These are phyloP conservation scores for Lactarius hengduanensis DNA, from an alignment of 768 basidiomycete species.

Conservation along the genomic window DNA sequence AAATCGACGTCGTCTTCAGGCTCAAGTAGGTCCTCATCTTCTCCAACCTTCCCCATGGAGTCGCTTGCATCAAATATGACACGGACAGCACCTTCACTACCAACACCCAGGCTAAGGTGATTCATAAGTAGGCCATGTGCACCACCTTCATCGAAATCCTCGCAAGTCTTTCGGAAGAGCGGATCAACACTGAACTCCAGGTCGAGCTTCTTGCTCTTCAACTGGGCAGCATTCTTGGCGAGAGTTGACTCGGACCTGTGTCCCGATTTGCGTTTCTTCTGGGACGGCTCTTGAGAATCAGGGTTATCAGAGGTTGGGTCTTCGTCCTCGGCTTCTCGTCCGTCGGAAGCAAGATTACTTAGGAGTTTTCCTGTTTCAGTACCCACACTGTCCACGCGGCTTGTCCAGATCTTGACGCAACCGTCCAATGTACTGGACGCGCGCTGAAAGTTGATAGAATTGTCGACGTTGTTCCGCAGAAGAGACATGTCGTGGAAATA, in stretches of 20 bases:
- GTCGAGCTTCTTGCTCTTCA: slow-evolving; percentile 90
- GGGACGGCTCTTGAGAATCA: slow-evolving; percentile 63
- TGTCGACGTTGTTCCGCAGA: slow-evolving; percentile 87
- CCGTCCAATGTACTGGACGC: slow-evolving; percentile 97
- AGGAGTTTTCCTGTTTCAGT: slow-evolving; percentile 95
- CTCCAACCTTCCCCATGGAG: slow-evolving; percentile 69
- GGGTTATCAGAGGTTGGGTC: slow-evolving; percentile 57
- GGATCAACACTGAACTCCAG: slow-evolving; percentile 97
- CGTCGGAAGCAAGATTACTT: slow-evolving; percentile 77
- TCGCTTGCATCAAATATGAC: slow-evolving; percentile 98
- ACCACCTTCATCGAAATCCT: slow-evolving; percentile 98
- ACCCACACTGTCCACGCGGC: slow-evolving; percentile 93
- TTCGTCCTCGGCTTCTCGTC: slow-evolving; percentile 59
- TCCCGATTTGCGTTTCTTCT: slow-evolving; percentile 59
- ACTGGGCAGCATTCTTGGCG: slow-evolving; percentile 78
- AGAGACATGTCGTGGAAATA: slow-evolving; percentile 99
- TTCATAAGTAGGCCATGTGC: slow-evolving; percentile 97
- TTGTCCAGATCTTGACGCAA: slow-evolving; percentile 99
- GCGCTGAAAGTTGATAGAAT: slow-evolving; percentile 98
- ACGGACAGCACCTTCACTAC: slow-evolving; percentile 76
- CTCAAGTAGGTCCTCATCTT: slow-evolving; percentile 70
- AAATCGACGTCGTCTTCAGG: slow-evolving; percentile 68
- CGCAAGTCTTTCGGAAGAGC: slow-evolving; percentile 95
- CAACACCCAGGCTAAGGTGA: slow-evolving; percentile 77
- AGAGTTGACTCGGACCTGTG: slow-evolving; percentile 80